These are phyloP conservation scores for Aspergillus hancockii DNA, from an alignment of 495 filamentous ascomycete genomes.

Conservation along the genomic window DNA sequence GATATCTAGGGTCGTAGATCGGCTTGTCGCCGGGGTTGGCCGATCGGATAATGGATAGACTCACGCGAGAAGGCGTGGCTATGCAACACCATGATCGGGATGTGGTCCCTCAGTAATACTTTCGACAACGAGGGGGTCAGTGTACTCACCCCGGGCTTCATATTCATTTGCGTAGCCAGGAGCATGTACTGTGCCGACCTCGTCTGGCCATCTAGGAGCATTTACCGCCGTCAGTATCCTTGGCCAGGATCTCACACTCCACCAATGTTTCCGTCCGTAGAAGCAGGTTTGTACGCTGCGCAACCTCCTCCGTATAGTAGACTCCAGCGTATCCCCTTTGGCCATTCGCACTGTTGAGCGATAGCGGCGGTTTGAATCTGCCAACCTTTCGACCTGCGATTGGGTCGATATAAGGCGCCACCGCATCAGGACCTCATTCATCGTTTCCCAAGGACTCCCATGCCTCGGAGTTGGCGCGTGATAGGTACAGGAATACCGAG, in stretches of 20 bases:
- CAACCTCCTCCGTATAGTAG: constrained; percentile 27
- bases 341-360: constrained; percentile 22
- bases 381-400: constrained; percentile 25
- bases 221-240: constrained; percentile 18
- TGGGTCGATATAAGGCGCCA: constrained; percentile 39
- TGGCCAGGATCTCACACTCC: constrained; percentile 39
- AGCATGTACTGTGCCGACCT: constrained; percentile 40
- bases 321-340: constrained; percentile 42
- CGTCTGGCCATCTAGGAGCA: constrained; percentile 26
- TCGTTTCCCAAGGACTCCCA: constrained; percentile 53
- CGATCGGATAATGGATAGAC: constrained; percentile 22
- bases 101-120: constrained; percentile 15
- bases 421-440: constrained; percentile 49
- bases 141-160: constrained; percentile 30
- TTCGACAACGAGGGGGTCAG: constrained; percentile 35
- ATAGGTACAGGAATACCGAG: constrained; percentile 25
- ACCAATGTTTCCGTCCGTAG: constrained; percentile 48
- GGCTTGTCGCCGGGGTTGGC: constrained; percentile 18
- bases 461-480: constrained; percentile 40
- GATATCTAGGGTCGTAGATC: constrained; percentile 25
- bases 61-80: constrained; percentile 28
- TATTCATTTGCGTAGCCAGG: constrained; percentile 36
- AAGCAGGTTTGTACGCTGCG: constrained; percentile 45
- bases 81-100: constrained; percentile 19
- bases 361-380: constrained; percentile 22